Evolutionary conservation across 345 rosid species (phyloP).

Genomic region (Mercurialis annua): DNA sequence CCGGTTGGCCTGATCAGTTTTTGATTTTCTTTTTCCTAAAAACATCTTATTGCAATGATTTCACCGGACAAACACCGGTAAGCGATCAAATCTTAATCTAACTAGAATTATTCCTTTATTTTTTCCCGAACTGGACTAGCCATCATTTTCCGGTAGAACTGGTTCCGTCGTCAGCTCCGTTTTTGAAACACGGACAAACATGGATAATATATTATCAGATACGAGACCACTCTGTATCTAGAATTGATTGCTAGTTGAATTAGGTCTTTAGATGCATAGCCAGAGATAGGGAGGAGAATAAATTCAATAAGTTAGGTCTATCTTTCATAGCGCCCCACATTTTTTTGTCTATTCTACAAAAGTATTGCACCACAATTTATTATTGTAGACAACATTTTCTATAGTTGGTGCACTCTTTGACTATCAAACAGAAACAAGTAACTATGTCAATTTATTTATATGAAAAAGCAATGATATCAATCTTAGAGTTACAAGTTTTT

Average conservation of each 20-base stretch:
- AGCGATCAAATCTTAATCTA: too few species aligned
- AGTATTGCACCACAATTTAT: background rate
- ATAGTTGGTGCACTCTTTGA: background rate
- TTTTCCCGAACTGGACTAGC: too few species aligned
- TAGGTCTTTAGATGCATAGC: background rate
- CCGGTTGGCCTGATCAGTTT: too few species aligned
- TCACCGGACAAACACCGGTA: too few species aligned
- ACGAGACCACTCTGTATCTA: background rate
- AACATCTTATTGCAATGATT: too few species aligned
- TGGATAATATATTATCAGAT: background rate
- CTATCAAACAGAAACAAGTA: too few species aligned
- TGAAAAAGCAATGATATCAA: constrained; percentile 1
- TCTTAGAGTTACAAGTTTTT: background rate
- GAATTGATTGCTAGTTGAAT: background rate
- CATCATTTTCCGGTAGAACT: too few species aligned
- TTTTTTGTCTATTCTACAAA: background rate
- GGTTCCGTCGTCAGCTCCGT: too few species aligned
- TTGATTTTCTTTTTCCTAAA: too few species aligned
- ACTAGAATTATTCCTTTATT: too few species aligned
- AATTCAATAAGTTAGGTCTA: background rate
- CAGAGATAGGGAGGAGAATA: background rate
- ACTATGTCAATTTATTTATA: too few species aligned
- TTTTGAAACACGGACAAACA: too few species aligned
- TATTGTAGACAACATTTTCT: background rate
- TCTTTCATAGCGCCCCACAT: constrained; percentile 5